Conservation (phyloP, 164 flowering plant genomes). For the Aristolochia contorta region DNA sequence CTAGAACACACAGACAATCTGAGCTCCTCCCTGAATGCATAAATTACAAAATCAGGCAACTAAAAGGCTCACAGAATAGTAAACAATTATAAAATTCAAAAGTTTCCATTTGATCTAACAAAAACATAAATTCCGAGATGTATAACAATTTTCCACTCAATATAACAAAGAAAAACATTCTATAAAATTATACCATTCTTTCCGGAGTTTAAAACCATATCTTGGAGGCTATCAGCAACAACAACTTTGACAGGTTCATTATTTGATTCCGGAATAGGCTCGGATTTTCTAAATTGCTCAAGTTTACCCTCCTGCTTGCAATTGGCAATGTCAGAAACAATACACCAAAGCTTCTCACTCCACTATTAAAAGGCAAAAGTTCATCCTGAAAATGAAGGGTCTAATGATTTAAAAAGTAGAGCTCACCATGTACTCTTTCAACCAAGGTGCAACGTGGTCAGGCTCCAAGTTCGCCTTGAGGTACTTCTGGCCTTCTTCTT, state of each 20-base stretch:
- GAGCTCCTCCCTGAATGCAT: background rate
- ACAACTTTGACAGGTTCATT: slow-evolving; percentile 94
- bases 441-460: slow-evolving; percentile 69
- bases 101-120: background rate
- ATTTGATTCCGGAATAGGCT: slow-evolving; percentile 81
- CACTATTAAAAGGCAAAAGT: background rate
- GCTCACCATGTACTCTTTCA: slow-evolving; percentile 67
- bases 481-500: slow-evolving; percentile 48
- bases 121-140: background rate
- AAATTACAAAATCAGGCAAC: background rate
- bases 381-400: background rate
- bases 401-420: background rate
- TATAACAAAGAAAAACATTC: too few species aligned
- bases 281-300: slow-evolving; percentile 51
- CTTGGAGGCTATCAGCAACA: slow-evolving; percentile 71
- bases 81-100: background rate
- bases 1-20: too few species aligned
- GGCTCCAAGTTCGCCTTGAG: slow-evolving; percentile 54
- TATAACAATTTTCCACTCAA: too few species aligned
- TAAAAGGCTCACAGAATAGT: background rate
- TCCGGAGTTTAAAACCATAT: slow-evolving; percentile 71
- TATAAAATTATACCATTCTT: slow-evolving; percentile 56
- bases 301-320: slow-evolving; percentile 57
- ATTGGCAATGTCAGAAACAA: too few species aligned
- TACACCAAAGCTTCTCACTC: too few species aligned